Evolutionary conservation across 345 rosid species (phyloP).

Genomic region (Triadica sebifera): DNA sequence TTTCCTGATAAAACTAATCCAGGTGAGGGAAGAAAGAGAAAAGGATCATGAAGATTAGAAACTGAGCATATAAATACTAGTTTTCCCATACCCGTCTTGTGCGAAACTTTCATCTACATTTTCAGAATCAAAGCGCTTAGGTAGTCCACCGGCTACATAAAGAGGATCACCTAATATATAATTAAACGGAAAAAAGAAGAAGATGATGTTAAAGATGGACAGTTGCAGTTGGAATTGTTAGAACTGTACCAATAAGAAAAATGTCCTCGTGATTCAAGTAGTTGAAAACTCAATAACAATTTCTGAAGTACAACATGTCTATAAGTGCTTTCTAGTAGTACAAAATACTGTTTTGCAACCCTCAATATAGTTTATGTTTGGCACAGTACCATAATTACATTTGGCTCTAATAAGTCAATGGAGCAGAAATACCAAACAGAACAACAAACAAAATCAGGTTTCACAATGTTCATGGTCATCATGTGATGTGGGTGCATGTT

Average conservation of each 20-base stretch:
- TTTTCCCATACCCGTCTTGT: constrained; percentile 58
- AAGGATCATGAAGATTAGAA: neutral
- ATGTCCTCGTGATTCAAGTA: neutral
- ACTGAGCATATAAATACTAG: neutral
- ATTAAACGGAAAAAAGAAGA: too few species aligned
- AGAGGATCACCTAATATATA: constrained; percentile 69
- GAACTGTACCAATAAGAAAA: neutral
- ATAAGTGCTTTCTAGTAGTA: neutral
- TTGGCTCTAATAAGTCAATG: neutral
- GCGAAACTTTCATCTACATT: constrained; percentile 51
- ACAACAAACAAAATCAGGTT: neutral
- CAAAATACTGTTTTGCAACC: neutral
- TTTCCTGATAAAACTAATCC: neutral
- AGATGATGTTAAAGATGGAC: too few species aligned
- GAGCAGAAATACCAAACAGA: constrained; percentile 1
- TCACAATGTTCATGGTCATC: neutral
- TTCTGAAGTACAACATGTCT: neutral
- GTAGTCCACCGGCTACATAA: constrained; percentile 57
- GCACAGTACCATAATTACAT: neutral
- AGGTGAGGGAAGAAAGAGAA: neutral
- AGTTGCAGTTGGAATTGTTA: neutral
- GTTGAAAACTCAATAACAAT: neutral
- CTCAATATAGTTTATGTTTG: neutral
- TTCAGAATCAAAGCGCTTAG: constrained; percentile 32
- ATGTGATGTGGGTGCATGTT: neutral